These are phyloP conservation scores for Aspergillus fructus DNA, from an alignment of 2,329 filamentous ascomycete genomes.

Conservation along the genomic window DNA sequence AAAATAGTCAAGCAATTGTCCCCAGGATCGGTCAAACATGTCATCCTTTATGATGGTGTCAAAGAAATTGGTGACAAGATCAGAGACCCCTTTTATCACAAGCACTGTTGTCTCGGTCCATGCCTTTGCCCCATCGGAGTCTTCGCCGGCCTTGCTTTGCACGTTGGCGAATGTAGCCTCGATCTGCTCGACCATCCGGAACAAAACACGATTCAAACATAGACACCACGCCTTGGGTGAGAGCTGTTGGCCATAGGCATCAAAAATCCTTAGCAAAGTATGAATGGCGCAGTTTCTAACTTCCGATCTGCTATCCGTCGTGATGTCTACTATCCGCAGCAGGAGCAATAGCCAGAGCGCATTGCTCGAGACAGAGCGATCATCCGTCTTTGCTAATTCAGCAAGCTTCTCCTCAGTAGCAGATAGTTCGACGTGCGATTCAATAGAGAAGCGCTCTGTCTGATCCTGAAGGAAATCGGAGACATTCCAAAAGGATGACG, in stretches of 20 bases:
- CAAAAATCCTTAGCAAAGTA: conserved; percentile 85
- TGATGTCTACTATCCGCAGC: conserved; percentile 39
- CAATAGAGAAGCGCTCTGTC: conserved; percentile 42
- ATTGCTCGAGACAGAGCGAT: conserved; percentile 57
- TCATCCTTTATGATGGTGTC: conserved; percentile 66
- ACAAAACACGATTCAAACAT: conserved; percentile 77
- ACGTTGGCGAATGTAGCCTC: conserved; percentile 47
- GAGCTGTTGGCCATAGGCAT: conserved; percentile 81
- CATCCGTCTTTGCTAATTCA: conserved; percentile 58
- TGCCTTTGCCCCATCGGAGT: conserved; percentile 44
- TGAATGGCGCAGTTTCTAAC: conserved; percentile 70
- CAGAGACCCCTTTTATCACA: conserved; percentile 70
- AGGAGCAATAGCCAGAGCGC: conserved; percentile 37
- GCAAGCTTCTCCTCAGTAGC: conserved; percentile 58
- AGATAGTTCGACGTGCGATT: conserved; percentile 41
- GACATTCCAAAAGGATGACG: conserved; percentile 94
- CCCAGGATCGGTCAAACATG: conserved; percentile 73
- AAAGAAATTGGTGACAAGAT: conserved; percentile 73
- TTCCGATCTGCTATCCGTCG: conserved; percentile 41
- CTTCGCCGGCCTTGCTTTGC: conserved; percentile 16
- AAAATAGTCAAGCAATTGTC: conserved; percentile 69
- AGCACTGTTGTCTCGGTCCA: conserved; percentile 76
- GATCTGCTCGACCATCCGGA: conserved; percentile 73
- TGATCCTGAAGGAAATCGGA: conserved; percentile 74
- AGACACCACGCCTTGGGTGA: conserved; percentile 77